A percentile compares a stretch with the other conserved stretches of the same genome.
phyloP scores from a whole-genome alignment of 75 land plant genomes.

The Picea sitchensis region DNA sequence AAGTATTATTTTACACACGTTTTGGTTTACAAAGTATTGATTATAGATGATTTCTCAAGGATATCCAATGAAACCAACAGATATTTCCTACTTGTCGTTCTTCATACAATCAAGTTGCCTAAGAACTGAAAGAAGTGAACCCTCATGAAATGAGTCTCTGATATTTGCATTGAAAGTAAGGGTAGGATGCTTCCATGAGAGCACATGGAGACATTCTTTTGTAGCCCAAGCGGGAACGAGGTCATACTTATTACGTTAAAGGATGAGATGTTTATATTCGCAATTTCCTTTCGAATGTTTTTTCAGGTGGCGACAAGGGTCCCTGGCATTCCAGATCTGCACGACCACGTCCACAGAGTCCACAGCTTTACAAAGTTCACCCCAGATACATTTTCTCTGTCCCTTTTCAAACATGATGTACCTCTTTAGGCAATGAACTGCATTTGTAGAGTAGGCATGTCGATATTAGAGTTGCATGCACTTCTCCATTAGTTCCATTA shows the following conservation, averaged over 20 bases:
- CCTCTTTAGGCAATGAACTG: slow-evolving; percentile 33
- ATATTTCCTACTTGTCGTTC: slow-evolving; percentile 94
- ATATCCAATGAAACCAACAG: slow-evolving; percentile 93
- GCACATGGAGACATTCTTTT: slow-evolving; percentile 86
- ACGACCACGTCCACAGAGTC: no score
- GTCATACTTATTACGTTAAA: slow-evolving; percentile 95
- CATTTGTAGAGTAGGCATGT: no score
- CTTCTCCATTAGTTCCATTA: no score
- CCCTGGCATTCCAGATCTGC: slow-evolving; percentile 96
- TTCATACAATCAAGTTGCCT: slow-evolving; percentile 88
- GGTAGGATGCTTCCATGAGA: slow-evolving; percentile 92
- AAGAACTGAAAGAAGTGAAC: slow-evolving; percentile 87
- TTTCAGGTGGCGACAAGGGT: slow-evolving; percentile 90
- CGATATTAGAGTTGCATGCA: no score
- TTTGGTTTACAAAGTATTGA: no score
- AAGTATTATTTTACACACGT: no score
- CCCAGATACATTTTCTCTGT: slow-evolving; percentile 98
- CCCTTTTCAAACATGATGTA: slow-evolving; percentile 99
- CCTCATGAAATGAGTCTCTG: slow-evolving; percentile 95
- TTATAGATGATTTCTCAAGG: slow-evolving; percentile 11
- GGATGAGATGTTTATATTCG: slow-evolving; percentile 86
- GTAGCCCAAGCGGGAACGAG: slow-evolving; percentile 96
- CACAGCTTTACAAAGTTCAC: slow-evolving; percentile 46
- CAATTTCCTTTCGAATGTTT: slow-evolving; percentile 86
- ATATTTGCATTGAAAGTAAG: slow-evolving; percentile 96